phyloP scores from a whole-genome alignment of 345 rosid genomes.

The Luvunga scandens region DNA sequence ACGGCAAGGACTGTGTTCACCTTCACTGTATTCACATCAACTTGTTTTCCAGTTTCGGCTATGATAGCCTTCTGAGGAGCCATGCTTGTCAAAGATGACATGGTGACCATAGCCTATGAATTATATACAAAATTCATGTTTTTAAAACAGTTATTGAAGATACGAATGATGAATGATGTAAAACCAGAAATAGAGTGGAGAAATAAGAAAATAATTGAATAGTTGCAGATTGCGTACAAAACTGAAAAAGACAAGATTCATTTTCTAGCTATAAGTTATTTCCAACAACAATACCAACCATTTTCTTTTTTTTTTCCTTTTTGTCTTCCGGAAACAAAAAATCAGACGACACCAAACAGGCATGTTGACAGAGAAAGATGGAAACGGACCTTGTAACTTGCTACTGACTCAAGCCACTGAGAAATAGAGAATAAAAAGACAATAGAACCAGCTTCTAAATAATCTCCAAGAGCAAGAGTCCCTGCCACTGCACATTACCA shows the following conservation, averaged over 20 bases:
- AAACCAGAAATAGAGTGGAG: too few species aligned
- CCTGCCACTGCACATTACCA: slow-evolving; percentile 52
- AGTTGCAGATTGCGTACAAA: too few species aligned
- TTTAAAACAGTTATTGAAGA: too few species aligned
- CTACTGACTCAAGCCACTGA: slow-evolving; percentile 85
- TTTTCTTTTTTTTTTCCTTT: too few species aligned
- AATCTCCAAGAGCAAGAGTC: slow-evolving; percentile 71
- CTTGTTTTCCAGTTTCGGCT: slow-evolving; percentile 82
- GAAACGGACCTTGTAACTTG: slow-evolving; percentile 73
- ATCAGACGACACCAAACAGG: too few species aligned
- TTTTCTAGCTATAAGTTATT: too few species aligned
- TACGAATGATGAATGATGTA: too few species aligned
- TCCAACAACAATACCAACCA: too few species aligned
- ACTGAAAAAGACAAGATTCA: too few species aligned
- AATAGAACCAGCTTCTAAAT: slow-evolving; percentile 75
- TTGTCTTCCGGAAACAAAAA: not conserved
- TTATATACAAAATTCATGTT: not conserved
- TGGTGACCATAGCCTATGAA: slow-evolving; percentile 76
- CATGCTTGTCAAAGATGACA: slow-evolving; percentile 79
- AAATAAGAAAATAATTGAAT: too few species aligned
- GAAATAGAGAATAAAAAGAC: slow-evolving; percentile 82
- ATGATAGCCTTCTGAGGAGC: slow-evolving; percentile 78
- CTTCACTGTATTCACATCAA: slow-evolving; percentile 64
- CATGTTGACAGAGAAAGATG: not conserved
- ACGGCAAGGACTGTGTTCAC: slow-evolving; percentile 67